A percentile compares a stretch with the other conserved stretches of the same genome.
These are phyloP conservation scores for Quercus variabilis DNA, from an alignment of 306 rosid genomes.

Conservation along the genomic window DNA sequence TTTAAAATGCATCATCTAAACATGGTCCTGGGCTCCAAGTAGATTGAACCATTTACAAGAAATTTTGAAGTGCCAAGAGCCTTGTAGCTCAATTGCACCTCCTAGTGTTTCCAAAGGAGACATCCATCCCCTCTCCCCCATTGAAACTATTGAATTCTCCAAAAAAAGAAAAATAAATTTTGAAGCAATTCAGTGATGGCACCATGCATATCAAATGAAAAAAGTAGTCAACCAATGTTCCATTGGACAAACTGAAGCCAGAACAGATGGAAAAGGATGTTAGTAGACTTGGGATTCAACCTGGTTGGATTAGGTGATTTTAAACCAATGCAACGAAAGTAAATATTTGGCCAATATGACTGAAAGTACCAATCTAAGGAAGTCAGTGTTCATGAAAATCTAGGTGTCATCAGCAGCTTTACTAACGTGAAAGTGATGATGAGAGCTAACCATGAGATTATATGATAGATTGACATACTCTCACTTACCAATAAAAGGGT, in stretches of 20 bases:
- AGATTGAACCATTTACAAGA: neutral
- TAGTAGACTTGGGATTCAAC: neutral
- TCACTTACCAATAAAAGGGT: slow-evolving; percentile 84
- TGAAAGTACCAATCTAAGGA: neutral
- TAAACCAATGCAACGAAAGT: slow-evolving; percentile 9
- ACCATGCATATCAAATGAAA: neutral
- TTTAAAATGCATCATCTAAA: neutral
- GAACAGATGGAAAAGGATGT: neutral
- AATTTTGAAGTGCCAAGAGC: neutral
- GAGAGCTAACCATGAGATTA: neutral
- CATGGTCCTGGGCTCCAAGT: neutral
- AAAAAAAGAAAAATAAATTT: no score
- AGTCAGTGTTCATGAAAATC: neutral
- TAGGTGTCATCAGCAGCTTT: neutral
- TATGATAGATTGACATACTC: neutral
- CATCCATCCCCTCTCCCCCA: no score
- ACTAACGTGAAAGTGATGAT: neutral
- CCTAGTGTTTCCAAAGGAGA: no score
- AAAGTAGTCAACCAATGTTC: neutral
- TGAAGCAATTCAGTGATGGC: neutral
- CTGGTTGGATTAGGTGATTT: neutral
- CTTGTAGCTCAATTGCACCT: no score
- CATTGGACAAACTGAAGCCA: neutral
- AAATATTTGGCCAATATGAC: neutral
- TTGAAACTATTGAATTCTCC: no score